phyloP scores from a whole-genome alignment of 345 rosid genomes.

The Brassica nigra region DNA sequence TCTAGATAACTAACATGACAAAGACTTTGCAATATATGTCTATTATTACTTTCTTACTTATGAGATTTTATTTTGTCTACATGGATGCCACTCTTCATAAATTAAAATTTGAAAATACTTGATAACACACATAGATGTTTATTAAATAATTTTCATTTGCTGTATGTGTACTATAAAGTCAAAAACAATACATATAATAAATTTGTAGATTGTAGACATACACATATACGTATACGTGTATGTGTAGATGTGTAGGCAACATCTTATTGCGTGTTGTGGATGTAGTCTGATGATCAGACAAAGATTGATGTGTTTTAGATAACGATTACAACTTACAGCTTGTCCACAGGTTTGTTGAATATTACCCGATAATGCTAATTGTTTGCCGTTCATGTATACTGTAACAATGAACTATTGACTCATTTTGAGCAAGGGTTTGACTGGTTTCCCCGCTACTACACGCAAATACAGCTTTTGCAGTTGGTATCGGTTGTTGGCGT shows the following conservation, averaged over 20 bases:
- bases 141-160: background rate
- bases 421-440: background rate
- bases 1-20: background rate
- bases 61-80: background rate
- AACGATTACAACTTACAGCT: slow-evolving; percentile 38
- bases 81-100: background rate
- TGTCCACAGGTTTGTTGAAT: slow-evolving; percentile 34
- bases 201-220: background rate
- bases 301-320: slow-evolving; percentile 39
- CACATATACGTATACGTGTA: background rate
- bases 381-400: slow-evolving; percentile 21
- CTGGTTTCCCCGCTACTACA: too few species aligned
- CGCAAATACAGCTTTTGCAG: too few species aligned
- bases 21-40: background rate
- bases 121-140: background rate
- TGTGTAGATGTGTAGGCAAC: slow-evolving; percentile 29
- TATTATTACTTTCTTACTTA: background rate
- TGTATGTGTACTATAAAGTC: background rate
- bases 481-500: too few species aligned
- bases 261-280: slow-evolving; percentile 41
- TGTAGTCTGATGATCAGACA: slow-evolving; percentile 39
- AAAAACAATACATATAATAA: background rate
- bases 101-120: background rate
- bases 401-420: slow-evolving; percentile 4
- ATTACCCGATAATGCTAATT: slow-evolving; percentile 33